Base-by-base conservation (phyloP, 257 asterid genomes). In the Asclepias syriaca region DNA sequence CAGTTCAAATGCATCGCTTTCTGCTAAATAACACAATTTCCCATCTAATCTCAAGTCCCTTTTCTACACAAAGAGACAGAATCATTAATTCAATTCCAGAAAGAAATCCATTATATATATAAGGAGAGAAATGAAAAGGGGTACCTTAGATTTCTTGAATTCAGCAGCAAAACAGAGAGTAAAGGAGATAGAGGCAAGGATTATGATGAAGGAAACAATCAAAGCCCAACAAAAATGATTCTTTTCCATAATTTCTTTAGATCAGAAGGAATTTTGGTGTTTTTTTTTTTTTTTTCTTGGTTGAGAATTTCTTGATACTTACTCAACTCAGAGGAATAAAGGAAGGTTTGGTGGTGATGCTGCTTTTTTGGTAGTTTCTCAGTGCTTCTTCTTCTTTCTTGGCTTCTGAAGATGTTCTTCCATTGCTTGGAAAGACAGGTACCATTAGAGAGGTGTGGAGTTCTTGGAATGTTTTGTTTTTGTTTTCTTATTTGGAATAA, bases 121-220 rank as follows among this genome's bases (percentile, higher is more conserved):
- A 14, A 50, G 19, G 55, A 0, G 13, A 14, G 13, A 9, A n/a
- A 11, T 5, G 16, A 18, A 39, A 40, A 34, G 39, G 8, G 37
- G 32, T 65, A 90, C 98, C 87, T 85, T 87, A 16, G 91, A 77
- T 84, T 83, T 87, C 77, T 80, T 83, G 88, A 88, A 84, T 76
- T 92, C 98, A 3, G 98, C 96, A 22, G 88, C 85, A 48, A 92
- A 74, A 83, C 91, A 92, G n/a, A 87, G 48, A 57, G 87, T 53
- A 84, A 77, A 79, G 79, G 94, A 83, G 83, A 78, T 51, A 72
- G 83, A 71, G 77, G 83, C 83, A 8, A 84, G 79, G 66, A 80
- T 66, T 79, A 74, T 50, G 63, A 75, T 15, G 69, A 73, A 13
- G 24, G 86, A 73, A 49, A 83, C 49, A 61, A 83, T 22, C 22